Conservation (phyloP, 257 asterid species). For the Plantago elongata region DNA sequence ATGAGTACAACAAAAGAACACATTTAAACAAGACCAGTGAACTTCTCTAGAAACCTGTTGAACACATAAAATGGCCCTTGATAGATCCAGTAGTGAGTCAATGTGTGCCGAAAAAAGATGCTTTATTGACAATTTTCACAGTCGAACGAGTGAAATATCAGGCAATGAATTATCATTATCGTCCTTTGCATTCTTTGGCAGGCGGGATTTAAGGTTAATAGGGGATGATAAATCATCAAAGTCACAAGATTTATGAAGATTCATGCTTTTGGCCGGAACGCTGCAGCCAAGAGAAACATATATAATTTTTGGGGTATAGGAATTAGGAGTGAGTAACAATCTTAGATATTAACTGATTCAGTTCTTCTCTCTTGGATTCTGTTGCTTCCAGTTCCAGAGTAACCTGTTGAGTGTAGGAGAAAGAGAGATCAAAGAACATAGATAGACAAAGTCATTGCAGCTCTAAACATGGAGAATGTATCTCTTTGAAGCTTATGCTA, state of each 20-base stretch:
- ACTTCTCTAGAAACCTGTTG: too few species aligned
- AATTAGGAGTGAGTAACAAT: conserved; percentile 40
- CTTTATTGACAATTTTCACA: too few species aligned
- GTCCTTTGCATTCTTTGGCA: too few species aligned
- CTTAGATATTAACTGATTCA: conserved; percentile 36
- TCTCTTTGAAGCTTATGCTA: too few species aligned
- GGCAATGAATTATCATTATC: too few species aligned
- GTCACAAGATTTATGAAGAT: not conserved
- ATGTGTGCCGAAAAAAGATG: too few species aligned
- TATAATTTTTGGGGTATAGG: not conserved
- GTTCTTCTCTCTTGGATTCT: conserved; percentile 48
- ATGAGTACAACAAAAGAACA: too few species aligned
- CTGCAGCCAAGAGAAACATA: conserved; percentile 13
- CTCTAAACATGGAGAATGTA: not conserved
- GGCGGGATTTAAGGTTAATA: too few species aligned
- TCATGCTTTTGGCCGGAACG: not conserved
- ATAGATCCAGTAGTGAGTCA: too few species aligned
- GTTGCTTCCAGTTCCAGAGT: conserved; percentile 61
- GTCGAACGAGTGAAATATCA: too few species aligned
- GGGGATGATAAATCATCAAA: not conserved
- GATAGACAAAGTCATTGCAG: not conserved
- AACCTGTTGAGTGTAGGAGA: conserved; percentile 38
- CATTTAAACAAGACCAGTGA: too few species aligned
- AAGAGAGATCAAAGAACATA: not conserved
- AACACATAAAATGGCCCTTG: too few species aligned